Conservation (phyloP, 306 rosid genomes). For the Cucumis sativus region Cucumber_9930_V3 NC_026660.2:20395001-20395500, state of each 20-base stretch:
- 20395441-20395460: no score
- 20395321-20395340: not conserved
- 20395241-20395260: slow-evolving; percentile 75
- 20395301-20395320: not conserved
- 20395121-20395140: not conserved
- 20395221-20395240: slow-evolving; percentile 89
- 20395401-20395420: no score
- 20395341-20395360: not conserved
- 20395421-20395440: no score
- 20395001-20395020: not conserved
- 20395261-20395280: slow-evolving; percentile 24
- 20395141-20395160: no score
- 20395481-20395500: no score
- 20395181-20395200: not conserved
- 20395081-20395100: not conserved
- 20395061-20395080: not conserved
- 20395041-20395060: not conserved
- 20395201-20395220: not conserved
- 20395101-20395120: not conserved
- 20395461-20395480: no score
- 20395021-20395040: not conserved
- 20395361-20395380: no score
- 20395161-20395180: not conserved
- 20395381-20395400: no score
- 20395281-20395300: not conserved